Evolutionary conservation across 2,329 filamentous ascomycete genomes (phyloP).

Genomic region (Botrytis elliptica): DNA sequence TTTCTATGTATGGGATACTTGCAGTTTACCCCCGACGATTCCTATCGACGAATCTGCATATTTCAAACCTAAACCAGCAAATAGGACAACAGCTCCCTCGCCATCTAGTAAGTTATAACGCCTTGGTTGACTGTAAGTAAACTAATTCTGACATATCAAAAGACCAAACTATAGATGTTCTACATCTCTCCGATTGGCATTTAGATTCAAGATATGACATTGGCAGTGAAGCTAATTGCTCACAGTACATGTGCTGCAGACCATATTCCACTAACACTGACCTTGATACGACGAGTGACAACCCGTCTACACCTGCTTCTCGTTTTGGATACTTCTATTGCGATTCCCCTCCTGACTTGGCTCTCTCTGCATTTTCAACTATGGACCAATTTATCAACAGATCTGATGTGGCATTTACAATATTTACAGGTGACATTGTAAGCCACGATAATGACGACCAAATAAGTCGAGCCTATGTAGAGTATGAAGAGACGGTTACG

Average conservation of each 20-base stretch:
- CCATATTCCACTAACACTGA: constrained; percentile 18
- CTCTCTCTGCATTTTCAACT: constrained; percentile 22
- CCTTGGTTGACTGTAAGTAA: not conserved
- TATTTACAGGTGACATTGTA: constrained; percentile 40
- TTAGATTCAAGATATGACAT: constrained; percentile 37
- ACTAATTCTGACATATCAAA: not conserved
- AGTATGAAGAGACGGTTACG: constrained; percentile 35
- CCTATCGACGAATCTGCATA: constrained; percentile 15
- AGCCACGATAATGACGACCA: constrained; percentile 35
- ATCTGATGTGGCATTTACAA: constrained; percentile 31
- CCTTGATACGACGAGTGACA: constrained; percentile 13
- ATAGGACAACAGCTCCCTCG: constrained; percentile 5
- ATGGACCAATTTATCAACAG: constrained; percentile 23
- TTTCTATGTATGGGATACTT: constrained; percentile 17
- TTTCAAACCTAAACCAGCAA: constrained; percentile 18
- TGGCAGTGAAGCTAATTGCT: constrained; percentile 37
- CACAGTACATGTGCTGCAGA: constrained; percentile 34
- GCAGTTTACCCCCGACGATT: constrained; percentile 1
- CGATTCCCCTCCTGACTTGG: constrained; percentile 21
- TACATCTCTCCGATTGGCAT: constrained; percentile 39
- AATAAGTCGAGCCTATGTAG: constrained; percentile 34
- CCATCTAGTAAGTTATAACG: constrained; percentile 4
- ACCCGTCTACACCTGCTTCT: constrained; percentile 16
- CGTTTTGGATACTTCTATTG: constrained; percentile 21
- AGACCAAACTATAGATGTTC: constrained; percentile 28